phyloP scores from a whole-genome alignment of 2,329 filamentous ascomycete species.

The Calonectria hongkongensis region DNA sequence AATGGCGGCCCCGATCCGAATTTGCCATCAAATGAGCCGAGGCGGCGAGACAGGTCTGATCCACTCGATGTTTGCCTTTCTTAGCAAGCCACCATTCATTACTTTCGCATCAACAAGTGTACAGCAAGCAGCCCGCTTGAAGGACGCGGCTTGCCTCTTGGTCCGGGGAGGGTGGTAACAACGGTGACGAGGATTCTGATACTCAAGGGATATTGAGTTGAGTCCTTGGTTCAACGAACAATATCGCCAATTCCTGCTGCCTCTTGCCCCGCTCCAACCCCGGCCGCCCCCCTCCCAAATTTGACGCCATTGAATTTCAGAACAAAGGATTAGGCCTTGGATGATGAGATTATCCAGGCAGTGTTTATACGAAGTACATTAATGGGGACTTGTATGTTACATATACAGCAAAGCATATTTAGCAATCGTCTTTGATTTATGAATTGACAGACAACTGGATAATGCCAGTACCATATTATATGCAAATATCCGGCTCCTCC shows the following conservation, averaged over 20 bases:
- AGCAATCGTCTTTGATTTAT: neutral
- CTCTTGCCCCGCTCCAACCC: slow-evolving; percentile 34
- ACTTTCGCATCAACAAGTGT: slow-evolving; percentile 16
- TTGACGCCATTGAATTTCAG: slow-evolving; percentile 38
- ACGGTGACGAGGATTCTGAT: slow-evolving; percentile 30
- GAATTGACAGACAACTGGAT: neutral
- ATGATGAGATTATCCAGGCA: slow-evolving; percentile 46
- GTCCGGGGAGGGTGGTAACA: slow-evolving; percentile 12
- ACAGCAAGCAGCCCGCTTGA: slow-evolving; percentile 15
- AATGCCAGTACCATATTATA: neutral
- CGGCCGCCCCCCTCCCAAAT: slow-evolving; percentile 28
- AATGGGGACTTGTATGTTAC: slow-evolving; percentile 12
- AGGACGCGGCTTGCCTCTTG: slow-evolving; percentile 17
- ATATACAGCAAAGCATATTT: neutral
- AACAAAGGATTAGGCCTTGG: slow-evolving; percentile 34
- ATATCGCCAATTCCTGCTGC: slow-evolving; percentile 28
- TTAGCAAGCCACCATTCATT: slow-evolving; percentile 47
- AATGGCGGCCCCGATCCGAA: slow-evolving; percentile 26
- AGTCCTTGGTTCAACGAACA: slow-evolving; percentile 48
- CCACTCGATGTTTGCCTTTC: slow-evolving; percentile 48
- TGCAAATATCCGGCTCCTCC: slow-evolving; percentile 8
- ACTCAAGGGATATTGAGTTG: slow-evolving; percentile 26
- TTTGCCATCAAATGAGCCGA: slow-evolving; percentile 37
- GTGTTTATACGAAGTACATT: slow-evolving; percentile 10
- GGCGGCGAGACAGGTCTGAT: slow-evolving; percentile 44